A percentile compares a stretch with the other conserved stretches of the same genome.
These are phyloP conservation scores for Apophysomyces trapeziformis DNA, from an alignment of 371 early-diverging fungal species.

Conservation along the genomic window DNA sequence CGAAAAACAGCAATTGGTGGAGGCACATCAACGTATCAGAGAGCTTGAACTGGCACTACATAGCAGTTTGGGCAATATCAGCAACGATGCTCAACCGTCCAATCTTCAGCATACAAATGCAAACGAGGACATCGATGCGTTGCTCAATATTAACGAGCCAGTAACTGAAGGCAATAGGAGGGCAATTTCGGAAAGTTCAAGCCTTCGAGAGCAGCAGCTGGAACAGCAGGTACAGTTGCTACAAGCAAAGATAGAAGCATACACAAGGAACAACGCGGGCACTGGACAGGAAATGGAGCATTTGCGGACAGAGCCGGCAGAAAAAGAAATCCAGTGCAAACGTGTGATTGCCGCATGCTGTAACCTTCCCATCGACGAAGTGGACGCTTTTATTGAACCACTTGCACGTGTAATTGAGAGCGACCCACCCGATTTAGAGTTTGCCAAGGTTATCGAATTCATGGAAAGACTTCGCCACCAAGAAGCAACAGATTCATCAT, in stretches of 20 bases:
- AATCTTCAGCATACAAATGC: conserved; percentile 18
- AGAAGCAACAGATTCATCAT: conserved; percentile 15
- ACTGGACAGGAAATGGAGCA: conserved; percentile 42
- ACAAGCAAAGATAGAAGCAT: conserved; percentile 46
- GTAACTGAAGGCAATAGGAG: neutral
- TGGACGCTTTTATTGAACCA: conserved; percentile 67
- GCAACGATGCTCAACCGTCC: neutral
- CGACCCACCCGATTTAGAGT: conserved; percentile 64
- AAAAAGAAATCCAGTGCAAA: conserved; percentile 66
- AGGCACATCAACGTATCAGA: conserved; percentile 56
- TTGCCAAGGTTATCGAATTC: conserved; percentile 55
- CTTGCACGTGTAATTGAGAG: conserved; percentile 73
- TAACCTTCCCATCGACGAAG: conserved; percentile 63
- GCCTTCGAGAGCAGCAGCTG: conserved; percentile 18
- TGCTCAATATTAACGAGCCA: neutral
- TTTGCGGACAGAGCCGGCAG: conserved; percentile 36
- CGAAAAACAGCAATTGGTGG: conserved; percentile 50
- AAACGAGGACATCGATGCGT: conserved; percentile 20
- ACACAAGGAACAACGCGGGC: conserved; percentile 49
- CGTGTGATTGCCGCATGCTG: conserved; percentile 75
- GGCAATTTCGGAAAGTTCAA: conserved; percentile 4
- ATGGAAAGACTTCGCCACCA: conserved; percentile 56
- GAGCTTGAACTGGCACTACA: conserved; percentile 53
- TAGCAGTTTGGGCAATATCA: conserved; percentile 22
- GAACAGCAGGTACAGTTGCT: conserved; percentile 44